Evolutionary conservation across 2,329 filamentous ascomycete genomes (phyloP), one percentile per base, ranked within the genome.

Genomic region (Aspergillus nomiae): DNA sequence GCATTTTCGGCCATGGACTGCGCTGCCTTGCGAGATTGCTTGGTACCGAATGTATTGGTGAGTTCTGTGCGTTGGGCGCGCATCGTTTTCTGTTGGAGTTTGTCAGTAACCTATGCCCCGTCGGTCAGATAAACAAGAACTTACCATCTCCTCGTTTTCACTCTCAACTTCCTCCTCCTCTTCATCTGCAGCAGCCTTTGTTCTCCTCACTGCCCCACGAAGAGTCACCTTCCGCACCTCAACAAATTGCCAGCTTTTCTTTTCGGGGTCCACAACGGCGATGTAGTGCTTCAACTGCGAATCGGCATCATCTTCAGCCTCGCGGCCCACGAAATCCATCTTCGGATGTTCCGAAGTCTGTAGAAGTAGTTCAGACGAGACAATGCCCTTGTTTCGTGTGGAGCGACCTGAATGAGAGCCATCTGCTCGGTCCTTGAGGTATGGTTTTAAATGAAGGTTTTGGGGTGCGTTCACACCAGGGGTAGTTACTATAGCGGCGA

Each of bases 331-430:
- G 68, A 87, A 89, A 74, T 89, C 86, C 59, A 89, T 80, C 58
- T 83, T 85, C 16, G 84, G 79, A 66, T 89, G 87, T 56, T 84
- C 78, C 30, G 86, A 87, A 7, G 87, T 87, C 64, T 89, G 86
- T 11, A 89, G 81, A 41, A 89, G 80, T 8, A 89, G 73, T 60
- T 86, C 82, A 48, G 83, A 81, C 8, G 77, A 67, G 30, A 72
- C 56, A 67, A 83, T 73, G 56, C 73, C 75, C 32, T 73, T 68
- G 65, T 80, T 75, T 65, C 75, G 65, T 68, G 73, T 50, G 67
- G 73, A 63, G 65, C 32, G 19, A 48, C 69, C 63, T 32, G 28
- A 26, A 11, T 55, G 62, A 48, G 69, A 67, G 70, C 66, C 64
- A 70, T 80, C 78, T 43, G 78, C 76, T 72, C 86, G 87, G 12